Evolutionary conservation across 202 grass and related monocot genomes (phyloP).

Genomic region (Schoenoplectus triqueter): DNA sequence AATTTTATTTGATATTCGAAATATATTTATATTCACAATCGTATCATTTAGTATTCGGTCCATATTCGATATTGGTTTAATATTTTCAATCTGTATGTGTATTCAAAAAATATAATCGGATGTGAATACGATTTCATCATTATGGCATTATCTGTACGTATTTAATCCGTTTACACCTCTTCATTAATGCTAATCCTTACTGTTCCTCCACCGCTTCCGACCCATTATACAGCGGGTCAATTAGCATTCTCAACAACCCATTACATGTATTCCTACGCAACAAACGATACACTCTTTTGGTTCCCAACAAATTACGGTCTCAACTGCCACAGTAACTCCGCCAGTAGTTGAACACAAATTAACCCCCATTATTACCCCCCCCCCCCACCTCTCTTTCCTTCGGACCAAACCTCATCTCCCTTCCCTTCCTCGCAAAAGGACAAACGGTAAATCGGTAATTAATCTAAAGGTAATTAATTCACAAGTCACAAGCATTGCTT

Average conservation of each 20-base stretch:
- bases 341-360: slow-evolving; percentile 39
- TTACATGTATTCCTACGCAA: not conserved
- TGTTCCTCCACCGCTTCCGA: not conserved
- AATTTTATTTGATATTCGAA: too few relatives aligned
- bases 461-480: not conserved
- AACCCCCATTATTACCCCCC: slow-evolving; percentile 34
- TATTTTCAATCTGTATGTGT: too few relatives aligned
- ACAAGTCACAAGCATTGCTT: not conserved
- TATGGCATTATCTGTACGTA: too few relatives aligned
- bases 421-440: not conserved
- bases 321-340: slow-evolving; percentile 33
- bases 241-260: not conserved
- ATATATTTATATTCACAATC: too few relatives aligned
- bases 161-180: too few relatives aligned
- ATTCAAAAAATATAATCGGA: too few relatives aligned
- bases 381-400: not conserved
- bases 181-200: not conserved
- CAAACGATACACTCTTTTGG: not conserved
- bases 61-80: too few relatives aligned
- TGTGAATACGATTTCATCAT: too few relatives aligned
- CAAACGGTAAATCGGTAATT: slow-evolving; percentile 3
- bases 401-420: too few relatives aligned
- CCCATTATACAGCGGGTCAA: not conserved
- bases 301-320: slow-evolving; percentile 3
- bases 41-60: too few relatives aligned